These are phyloP conservation scores for Cladosporium sp. DNA, from an alignment of 2,329 filamentous ascomycete genomes.

Conservation along the genomic window DNA sequence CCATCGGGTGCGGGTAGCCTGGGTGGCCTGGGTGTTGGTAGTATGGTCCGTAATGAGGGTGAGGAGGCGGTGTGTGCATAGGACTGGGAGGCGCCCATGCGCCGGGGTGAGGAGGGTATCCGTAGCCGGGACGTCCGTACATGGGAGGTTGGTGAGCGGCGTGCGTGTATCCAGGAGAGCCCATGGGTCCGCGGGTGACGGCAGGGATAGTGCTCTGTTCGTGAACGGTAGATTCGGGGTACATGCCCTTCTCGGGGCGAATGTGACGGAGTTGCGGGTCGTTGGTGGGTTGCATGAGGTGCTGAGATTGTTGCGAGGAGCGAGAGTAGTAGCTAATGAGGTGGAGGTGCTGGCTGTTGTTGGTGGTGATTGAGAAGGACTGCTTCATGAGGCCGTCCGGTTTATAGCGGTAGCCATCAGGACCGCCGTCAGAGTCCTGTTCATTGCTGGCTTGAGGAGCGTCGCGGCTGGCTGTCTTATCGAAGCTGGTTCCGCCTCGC, in stretches of 20 bases:
- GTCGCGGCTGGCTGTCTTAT: constrained; percentile 59
- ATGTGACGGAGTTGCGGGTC: constrained; percentile 80
- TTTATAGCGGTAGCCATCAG: constrained; percentile 91
- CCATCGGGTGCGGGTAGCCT: constrained; percentile 21
- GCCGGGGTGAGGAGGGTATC: constrained; percentile 34
- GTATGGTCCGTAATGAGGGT: constrained; percentile 32
- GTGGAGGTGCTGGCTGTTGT: constrained; percentile 84
- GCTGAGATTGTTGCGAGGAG: constrained; percentile 66
- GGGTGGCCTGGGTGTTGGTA: constrained; percentile 27
- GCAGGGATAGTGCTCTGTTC: constrained; percentile 77
- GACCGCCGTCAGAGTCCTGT: constrained; percentile 70
- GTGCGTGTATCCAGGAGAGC: constrained; percentile 52
- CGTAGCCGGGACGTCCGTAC: constrained; percentile 38
- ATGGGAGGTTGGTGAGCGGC: constrained; percentile 43
- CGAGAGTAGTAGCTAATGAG: constrained; percentile 96
- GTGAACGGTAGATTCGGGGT: constrained; percentile 90
- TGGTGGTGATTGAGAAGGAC: constrained; percentile 97
- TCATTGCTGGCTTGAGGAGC: constrained; percentile 78
- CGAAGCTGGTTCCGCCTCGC: constrained; percentile 70
- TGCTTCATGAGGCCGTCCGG: constrained; percentile 98
- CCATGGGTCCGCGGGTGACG: constrained; percentile 70
- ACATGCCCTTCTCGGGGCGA: constrained; percentile 87
- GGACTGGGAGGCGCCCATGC: constrained; percentile 39
- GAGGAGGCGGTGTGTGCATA: constrained; percentile 37
- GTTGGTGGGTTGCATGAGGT: constrained; percentile 74